phyloP scores from a whole-genome alignment of 2,329 filamentous ascomycete species.

The Chalara sp. region DNA sequence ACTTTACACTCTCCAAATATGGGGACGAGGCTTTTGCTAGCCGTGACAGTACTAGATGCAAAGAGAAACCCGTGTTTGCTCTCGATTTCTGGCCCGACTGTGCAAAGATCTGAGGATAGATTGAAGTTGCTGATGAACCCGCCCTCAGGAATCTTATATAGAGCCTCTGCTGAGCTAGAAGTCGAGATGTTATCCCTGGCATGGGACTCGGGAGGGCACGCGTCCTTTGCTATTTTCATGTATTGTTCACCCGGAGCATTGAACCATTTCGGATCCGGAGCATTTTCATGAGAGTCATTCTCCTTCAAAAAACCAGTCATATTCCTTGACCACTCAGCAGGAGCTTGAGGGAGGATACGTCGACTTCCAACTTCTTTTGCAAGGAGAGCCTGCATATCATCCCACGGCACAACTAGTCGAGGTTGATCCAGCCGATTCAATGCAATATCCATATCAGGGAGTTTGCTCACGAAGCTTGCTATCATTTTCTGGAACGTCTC shows the following conservation, averaged over 20 bases:
- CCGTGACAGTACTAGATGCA: slow-evolving; percentile 43
- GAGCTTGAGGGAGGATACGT: slow-evolving; percentile 33
- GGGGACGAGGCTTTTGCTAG: slow-evolving; percentile 49
- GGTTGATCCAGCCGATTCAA: slow-evolving; percentile 61
- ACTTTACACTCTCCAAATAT: slow-evolving; percentile 58
- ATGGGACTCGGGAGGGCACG: slow-evolving; percentile 49
- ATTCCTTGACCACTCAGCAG: slow-evolving; percentile 37
- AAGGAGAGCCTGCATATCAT: slow-evolving; percentile 46
- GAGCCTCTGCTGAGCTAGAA: slow-evolving; percentile 27
- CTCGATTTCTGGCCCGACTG: slow-evolving; percentile 41
- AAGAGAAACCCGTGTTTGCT: slow-evolving; percentile 50
- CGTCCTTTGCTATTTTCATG: slow-evolving; percentile 51
- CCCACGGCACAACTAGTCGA: slow-evolving; percentile 52
- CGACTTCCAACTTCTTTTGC: slow-evolving; percentile 39
- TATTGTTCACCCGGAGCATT: slow-evolving; percentile 39
- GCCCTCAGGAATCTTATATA: slow-evolving; percentile 39
- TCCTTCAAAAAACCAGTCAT: slow-evolving; percentile 26
- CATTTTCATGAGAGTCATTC: slow-evolving; percentile 10
- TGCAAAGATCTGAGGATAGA: slow-evolving; percentile 49
- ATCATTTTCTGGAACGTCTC: slow-evolving; percentile 32
- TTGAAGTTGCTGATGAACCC: slow-evolving; percentile 53
- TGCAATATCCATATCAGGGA: slow-evolving; percentile 61
- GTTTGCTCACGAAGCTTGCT: slow-evolving; percentile 37
- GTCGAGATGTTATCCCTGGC: slow-evolving; percentile 32
- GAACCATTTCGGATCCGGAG: slow-evolving; percentile 19